Evolutionary conservation across 2,329 filamentous ascomycete genomes (phyloP).

Genomic region (Pyrenophora teres): DNA sequence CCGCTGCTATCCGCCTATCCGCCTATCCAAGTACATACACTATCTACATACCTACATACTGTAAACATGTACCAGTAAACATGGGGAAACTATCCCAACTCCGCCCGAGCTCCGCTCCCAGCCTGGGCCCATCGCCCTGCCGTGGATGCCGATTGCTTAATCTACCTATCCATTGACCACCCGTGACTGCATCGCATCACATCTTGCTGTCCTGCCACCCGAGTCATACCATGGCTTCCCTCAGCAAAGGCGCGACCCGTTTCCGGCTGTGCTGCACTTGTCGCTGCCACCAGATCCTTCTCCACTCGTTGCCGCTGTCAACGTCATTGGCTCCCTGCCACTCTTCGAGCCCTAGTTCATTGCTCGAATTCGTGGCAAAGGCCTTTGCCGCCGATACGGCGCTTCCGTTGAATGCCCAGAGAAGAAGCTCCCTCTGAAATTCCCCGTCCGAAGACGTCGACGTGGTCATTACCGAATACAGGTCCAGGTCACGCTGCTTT

Average conservation of each 20-base stretch:
- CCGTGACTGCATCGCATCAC: conserved; percentile 3
- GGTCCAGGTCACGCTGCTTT: conserved; percentile 62
- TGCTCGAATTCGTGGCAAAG: conserved; percentile 57
- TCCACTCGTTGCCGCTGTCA: conserved; percentile 50
- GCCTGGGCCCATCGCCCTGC: conserved; percentile 17
- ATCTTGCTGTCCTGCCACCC: conserved; percentile 1
- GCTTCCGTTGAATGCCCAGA: conserved; percentile 63
- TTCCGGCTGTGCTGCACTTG: conserved; percentile 65
- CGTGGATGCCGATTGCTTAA: conserved; percentile 10
- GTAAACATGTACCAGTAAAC: conserved; percentile 6
- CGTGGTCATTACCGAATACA: conserved; percentile 73
- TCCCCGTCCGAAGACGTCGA: conserved; percentile 56
- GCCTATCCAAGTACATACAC: too few species aligned
- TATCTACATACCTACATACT: too few species aligned
- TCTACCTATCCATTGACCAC: neutral
- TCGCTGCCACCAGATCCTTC: conserved; percentile 69
- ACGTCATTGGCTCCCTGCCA: conserved; percentile 59
- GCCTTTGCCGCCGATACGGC: conserved; percentile 57
- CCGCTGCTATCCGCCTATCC: conserved; percentile 23
- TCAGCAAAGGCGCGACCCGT: conserved; percentile 64
- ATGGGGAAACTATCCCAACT: conserved; percentile 23
- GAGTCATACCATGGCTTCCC: conserved; percentile 49
- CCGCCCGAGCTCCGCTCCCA: conserved; percentile 19
- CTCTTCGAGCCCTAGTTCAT: conserved; percentile 60
- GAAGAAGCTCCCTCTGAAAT: conserved; percentile 69